Evolutionary conservation across 192 early-diverging fungal species (phyloP).

Genomic region (Entomortierella parvispora): DNA sequence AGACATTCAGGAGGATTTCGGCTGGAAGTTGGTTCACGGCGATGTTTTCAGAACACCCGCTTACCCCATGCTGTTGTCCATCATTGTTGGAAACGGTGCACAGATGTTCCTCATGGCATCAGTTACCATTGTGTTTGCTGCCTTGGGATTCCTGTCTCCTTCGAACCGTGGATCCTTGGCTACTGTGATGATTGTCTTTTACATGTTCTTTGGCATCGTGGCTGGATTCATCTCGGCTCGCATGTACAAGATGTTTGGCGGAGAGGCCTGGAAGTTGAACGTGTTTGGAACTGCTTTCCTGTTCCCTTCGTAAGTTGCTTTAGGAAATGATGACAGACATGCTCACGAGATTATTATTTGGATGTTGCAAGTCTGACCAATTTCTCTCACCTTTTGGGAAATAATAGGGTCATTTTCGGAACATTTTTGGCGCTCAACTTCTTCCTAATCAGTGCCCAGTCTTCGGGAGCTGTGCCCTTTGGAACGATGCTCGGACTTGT

Average conservation of each 20-base stretch:
- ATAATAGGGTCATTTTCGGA: constrained; percentile 62
- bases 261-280: constrained; percentile 86
- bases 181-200: constrained; percentile 94
- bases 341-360: constrained; percentile 2
- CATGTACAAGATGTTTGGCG: constrained; percentile 93
- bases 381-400: constrained; percentile 1
- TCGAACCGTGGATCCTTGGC: constrained; percentile 90
- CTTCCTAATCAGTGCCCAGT: constrained; percentile 80
- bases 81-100: constrained; percentile 86
- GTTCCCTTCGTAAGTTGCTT: constrained; percentile 73
- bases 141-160: constrained; percentile 95
- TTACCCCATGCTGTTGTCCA: constrained; percentile 76
- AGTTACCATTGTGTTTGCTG: constrained; percentile 86
- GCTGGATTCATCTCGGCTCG: constrained; percentile 91
- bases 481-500: constrained; percentile 85
- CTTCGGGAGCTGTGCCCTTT: constrained; percentile 93
- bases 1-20: constrained; percentile 92
- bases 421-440: constrained; percentile 83
- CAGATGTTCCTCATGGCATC: constrained; percentile 81
- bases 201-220: constrained; percentile 86
- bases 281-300: constrained; percentile 84
- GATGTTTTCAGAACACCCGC: constrained; percentile 94
- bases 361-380: too few relatives aligned
- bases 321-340: too few relatives aligned
- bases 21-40: constrained; percentile 97